Percentiles rank a stretch among this genome's conserved stretches.
Evolutionary conservation across 2,329 filamentous ascomycete species (phyloP).

Genomic region (Cordyceps fumosorosea): DNA sequence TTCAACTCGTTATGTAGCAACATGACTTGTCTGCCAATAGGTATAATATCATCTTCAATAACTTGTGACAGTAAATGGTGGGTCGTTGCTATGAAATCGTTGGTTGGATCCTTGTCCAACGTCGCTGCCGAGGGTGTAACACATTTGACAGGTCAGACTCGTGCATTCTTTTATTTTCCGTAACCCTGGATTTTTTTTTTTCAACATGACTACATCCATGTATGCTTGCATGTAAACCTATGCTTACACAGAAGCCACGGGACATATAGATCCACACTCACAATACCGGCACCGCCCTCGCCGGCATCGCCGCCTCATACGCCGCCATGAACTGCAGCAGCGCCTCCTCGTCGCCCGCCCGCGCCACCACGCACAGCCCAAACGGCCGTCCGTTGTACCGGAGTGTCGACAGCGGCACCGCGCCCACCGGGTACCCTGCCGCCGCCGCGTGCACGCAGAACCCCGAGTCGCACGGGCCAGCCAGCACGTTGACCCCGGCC

Average conservation of each 20-base stretch:
- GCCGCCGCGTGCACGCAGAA: slow-evolving; percentile 17
- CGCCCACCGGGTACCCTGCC: slow-evolving; percentile 15
- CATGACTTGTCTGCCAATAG: not conserved
- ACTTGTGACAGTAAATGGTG: not conserved
- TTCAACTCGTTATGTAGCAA: not conserved
- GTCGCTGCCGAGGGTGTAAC: too few species aligned
- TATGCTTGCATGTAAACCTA: not conserved
- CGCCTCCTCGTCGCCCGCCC: slow-evolving; percentile 12
- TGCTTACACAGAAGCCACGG: not conserved
- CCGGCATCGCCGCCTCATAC: slow-evolving; percentile 12
- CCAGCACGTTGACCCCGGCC: slow-evolving; percentile 11
- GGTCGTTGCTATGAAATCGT: too few species aligned
- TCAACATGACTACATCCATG: too few species aligned
- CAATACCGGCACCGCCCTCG: slow-evolving; percentile 10
- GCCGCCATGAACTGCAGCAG: slow-evolving; percentile 15
- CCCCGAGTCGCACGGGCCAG: slow-evolving; percentile 13
- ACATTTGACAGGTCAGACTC: too few species aligned
- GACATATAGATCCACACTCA: not conserved
- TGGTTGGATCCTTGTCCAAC: too few species aligned
- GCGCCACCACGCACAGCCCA: slow-evolving; percentile 15
- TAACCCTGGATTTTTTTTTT: too few species aligned
- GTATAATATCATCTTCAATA: not conserved
- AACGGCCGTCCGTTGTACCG: slow-evolving; percentile 16
- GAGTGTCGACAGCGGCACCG: slow-evolving; percentile 13
- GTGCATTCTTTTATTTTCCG: too few species aligned